A percentile compares a stretch with the other conserved stretches of the same genome.
phyloP scores from a whole-genome alignment of 306 rosid species.

The Quillaja saponaria region DNA sequence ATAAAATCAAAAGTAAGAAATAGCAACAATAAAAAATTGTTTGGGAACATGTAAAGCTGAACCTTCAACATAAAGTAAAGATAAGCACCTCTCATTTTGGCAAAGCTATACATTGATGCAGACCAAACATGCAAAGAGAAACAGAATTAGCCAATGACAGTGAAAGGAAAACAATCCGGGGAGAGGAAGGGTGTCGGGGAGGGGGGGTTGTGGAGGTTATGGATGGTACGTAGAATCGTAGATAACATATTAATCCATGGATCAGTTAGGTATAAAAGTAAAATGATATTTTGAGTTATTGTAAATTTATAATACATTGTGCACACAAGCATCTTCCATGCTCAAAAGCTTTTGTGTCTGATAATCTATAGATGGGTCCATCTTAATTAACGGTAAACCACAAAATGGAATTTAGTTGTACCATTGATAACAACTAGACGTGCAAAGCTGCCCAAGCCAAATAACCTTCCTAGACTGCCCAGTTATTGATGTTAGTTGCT shows the following conservation, averaged over 20 bases:
- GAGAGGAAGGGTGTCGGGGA: no score
- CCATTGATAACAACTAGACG: background rate
- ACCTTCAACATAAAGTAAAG: slow-evolving; percentile 36
- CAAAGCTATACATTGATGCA: slow-evolving; percentile 64
- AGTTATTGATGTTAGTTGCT: no score
- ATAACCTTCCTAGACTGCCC: no score
- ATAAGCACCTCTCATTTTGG: slow-evolving; percentile 76
- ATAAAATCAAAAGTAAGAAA: slow-evolving; percentile 20
- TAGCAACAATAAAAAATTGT: slow-evolving; percentile 17
- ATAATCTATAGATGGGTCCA: background rate
- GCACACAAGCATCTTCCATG: background rate
- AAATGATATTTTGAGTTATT: slow-evolving; percentile 8
- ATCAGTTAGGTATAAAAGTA: slow-evolving; percentile 19
- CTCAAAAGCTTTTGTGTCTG: background rate
- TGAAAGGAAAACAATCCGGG: slow-evolving; percentile 32
- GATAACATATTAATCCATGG: background rate
- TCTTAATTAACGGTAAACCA: no score
- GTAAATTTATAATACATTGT: background rate
- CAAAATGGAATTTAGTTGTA: background rate
- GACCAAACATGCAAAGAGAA: slow-evolving; percentile 39
- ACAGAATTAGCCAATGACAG: slow-evolving; percentile 34
- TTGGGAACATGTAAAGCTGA: slow-evolving; percentile 23
- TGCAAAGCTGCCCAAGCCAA: no score
- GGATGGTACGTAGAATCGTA: background rate
- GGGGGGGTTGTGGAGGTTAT: no score